These are phyloP conservation scores for Sporormia fimetaria DNA, from an alignment of 495 filamentous ascomycete genomes.

Conservation along the genomic window DNA sequence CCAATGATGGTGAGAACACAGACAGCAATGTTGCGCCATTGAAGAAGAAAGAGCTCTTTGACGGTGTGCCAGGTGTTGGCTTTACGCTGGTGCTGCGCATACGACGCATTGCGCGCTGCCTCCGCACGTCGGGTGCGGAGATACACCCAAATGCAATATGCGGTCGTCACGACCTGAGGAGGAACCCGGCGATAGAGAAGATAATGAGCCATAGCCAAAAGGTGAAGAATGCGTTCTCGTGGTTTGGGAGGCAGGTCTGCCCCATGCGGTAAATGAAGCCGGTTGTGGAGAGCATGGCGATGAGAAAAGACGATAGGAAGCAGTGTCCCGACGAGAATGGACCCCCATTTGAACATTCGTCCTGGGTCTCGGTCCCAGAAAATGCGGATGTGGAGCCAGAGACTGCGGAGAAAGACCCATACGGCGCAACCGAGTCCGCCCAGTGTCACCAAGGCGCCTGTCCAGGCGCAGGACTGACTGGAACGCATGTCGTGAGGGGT, in stretches of 20 bases:
- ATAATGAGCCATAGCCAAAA: slow-evolving; percentile 33
- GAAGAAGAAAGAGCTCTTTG: slow-evolving; percentile 26
- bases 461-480: slow-evolving; percentile 30
- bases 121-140: slow-evolving; percentile 17
- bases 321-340: slow-evolving; percentile 24
- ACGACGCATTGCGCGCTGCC: too few relatives aligned
- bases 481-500: slow-evolving; percentile 32
- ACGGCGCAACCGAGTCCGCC: slow-evolving; percentile 27
- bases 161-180: slow-evolving; percentile 29
- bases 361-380: slow-evolving; percentile 32
- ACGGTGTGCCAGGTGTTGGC: slow-evolving; percentile 24
- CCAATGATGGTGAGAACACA: slow-evolving; percentile 25
- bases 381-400: slow-evolving; percentile 34
- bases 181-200: slow-evolving; percentile 24
- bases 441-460: slow-evolving; percentile 25
- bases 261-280: slow-evolving; percentile 31
- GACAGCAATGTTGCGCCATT: slow-evolving; percentile 31
- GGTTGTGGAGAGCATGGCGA: slow-evolving; percentile 20
- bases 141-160: slow-evolving; percentile 30
- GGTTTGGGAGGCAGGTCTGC: slow-evolving; percentile 30
- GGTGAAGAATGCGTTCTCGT: slow-evolving; percentile 24
- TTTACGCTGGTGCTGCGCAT: background rate
- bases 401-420: slow-evolving; percentile 32
- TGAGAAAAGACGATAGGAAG: slow-evolving; percentile 27
- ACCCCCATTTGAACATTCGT: slow-evolving; percentile 23